These are phyloP conservation scores for Aureobasidium sp. DNA, from an alignment of 2,329 filamentous ascomycete species.

Conservation along the genomic window DNA sequence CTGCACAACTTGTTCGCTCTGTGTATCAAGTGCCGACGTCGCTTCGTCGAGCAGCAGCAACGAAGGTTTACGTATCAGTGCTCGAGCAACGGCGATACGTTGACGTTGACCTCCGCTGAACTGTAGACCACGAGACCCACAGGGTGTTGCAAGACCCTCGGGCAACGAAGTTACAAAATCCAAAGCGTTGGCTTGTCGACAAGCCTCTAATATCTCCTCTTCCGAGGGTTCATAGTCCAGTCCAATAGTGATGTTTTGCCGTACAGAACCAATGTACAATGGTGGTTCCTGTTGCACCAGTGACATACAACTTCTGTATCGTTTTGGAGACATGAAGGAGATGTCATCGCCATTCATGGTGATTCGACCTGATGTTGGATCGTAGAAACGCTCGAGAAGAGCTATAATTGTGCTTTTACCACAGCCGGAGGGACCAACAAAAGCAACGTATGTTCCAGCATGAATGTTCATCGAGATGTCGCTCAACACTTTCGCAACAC, in stretches of 20 bases:
- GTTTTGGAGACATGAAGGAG: constrained; percentile 60
- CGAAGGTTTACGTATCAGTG: constrained; percentile 57
- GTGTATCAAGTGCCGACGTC: constrained; percentile 67
- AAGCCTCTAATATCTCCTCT: constrained; percentile 51
- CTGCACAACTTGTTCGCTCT: constrained; percentile 73
- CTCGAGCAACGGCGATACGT: constrained; percentile 61
- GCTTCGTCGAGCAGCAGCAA: constrained; percentile 67
- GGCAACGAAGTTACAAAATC: constrained; percentile 60
- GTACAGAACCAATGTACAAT: constrained; percentile 74
- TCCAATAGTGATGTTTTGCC: constrained; percentile 61
- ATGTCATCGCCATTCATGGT: constrained; percentile 66
- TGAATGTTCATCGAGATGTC: constrained; percentile 31
- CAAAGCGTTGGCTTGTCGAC: constrained; percentile 57
- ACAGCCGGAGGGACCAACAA: constrained; percentile 55
- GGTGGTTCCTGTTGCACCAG: constrained; percentile 81
- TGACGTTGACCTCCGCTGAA: constrained; percentile 64
- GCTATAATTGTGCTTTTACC: constrained; percentile 54
- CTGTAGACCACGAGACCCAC: constrained; percentile 54
- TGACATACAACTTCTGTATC: constrained; percentile 71
- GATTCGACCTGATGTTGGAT: constrained; percentile 44
- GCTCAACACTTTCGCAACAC: constrained; percentile 30
- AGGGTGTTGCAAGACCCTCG: constrained; percentile 54
- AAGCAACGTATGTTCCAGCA: constrained; percentile 48
- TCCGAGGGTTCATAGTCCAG: constrained; percentile 42
- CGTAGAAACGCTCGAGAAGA: constrained; percentile 54